A percentile compares a stretch with the other conserved stretches of the same genome.
phyloP scores from a whole-genome alignment of 2,329 filamentous ascomycete species.

The Neofusicoccum cordaticola region DNA sequence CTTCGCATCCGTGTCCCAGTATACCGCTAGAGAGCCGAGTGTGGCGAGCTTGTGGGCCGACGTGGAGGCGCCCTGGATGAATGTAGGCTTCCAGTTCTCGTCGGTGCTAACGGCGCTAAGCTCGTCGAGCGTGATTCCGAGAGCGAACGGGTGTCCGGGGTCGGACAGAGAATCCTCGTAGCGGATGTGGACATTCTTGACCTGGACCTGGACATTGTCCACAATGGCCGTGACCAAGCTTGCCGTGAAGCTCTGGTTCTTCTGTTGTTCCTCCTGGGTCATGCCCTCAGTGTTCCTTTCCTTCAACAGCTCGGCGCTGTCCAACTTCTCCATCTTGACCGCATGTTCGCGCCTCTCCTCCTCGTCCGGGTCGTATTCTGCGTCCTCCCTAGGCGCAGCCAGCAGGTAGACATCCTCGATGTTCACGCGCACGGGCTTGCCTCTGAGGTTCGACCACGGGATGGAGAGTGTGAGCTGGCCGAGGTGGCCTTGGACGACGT shows the following conservation, averaged over 20 bases:
- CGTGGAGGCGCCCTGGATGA: slow-evolving; percentile 80
- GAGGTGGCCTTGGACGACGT: slow-evolving; percentile 92
- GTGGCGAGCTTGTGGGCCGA: slow-evolving; percentile 93
- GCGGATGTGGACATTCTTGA: slow-evolving; percentile 97
- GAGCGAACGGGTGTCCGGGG: slow-evolving; percentile 89
- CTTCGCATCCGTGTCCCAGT: slow-evolving; percentile 94
- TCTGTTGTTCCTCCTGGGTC: slow-evolving; percentile 92
- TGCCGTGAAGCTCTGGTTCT: slow-evolving; percentile 95
- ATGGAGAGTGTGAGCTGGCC: slow-evolving; percentile 89
- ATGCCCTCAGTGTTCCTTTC: slow-evolving; percentile 90
- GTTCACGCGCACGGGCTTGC: slow-evolving; percentile 88
- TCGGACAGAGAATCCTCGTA: slow-evolving; percentile 98
- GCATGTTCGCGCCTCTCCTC: slow-evolving; percentile 81
- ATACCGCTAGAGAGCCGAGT: slow-evolving; percentile 83
- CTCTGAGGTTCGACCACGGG: slow-evolving; percentile 94
- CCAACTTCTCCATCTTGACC: slow-evolving; percentile 98
- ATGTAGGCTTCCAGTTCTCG: slow-evolving; percentile 90
- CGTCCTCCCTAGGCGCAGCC: slow-evolving; percentile 92
- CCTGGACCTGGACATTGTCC: slow-evolving; percentile 94
- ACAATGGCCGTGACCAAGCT: slow-evolving; percentile 95
- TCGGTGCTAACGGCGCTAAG: slow-evolving; percentile 97
- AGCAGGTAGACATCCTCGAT: slow-evolving; percentile 97
- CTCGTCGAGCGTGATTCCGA: slow-evolving; percentile 88
- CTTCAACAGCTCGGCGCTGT: slow-evolving; percentile 91
- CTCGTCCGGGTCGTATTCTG: slow-evolving; percentile 88